phyloP scores from a whole-genome alignment of 345 rosid species.

The Arabis hirsuta region DNA sequence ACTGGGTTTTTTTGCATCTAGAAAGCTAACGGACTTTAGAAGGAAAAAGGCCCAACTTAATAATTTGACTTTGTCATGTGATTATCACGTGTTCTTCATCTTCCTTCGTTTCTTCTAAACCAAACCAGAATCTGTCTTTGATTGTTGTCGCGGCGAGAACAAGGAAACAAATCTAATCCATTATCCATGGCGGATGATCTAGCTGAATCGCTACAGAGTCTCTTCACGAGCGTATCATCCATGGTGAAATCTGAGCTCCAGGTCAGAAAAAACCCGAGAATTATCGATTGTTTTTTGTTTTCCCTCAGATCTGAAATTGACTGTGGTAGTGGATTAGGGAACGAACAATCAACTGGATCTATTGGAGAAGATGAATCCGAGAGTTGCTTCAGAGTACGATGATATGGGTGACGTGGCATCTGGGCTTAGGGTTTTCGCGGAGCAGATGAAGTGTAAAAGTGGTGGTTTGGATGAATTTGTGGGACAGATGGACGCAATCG shows the following conservation, averaged over 20 bases:
- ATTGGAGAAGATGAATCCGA: conserved; percentile 83
- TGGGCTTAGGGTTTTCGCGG: conserved; percentile 71
- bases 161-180: neutral
- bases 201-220: conserved; percentile 66
- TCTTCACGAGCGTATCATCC: conserved; percentile 65
- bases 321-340: conserved; percentile 49
- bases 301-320: conserved; percentile 16
- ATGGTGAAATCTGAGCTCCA: conserved; percentile 86
- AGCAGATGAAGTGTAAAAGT: conserved; percentile 72
- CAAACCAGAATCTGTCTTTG: too few relatives aligned
- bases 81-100: too few relatives aligned
- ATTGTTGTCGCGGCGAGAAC: conserved; percentile 10
- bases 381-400: conserved; percentile 70
- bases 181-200: conserved; percentile 56
- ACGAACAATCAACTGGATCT: conserved; percentile 69
- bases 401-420: conserved; percentile 81
- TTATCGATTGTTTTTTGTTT: too few relatives aligned
- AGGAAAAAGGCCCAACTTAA: too few relatives aligned
- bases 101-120: too few relatives aligned
- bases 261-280: conserved; percentile 43
- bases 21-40: too few relatives aligned
- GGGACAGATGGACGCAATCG: conserved; percentile 71
- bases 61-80: too few relatives aligned
- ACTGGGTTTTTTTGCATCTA: too few relatives aligned
- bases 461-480: conserved; percentile 75